Conservation (phyloP, 148 eudicot genomes). For the Cornus kousa region DNA sequence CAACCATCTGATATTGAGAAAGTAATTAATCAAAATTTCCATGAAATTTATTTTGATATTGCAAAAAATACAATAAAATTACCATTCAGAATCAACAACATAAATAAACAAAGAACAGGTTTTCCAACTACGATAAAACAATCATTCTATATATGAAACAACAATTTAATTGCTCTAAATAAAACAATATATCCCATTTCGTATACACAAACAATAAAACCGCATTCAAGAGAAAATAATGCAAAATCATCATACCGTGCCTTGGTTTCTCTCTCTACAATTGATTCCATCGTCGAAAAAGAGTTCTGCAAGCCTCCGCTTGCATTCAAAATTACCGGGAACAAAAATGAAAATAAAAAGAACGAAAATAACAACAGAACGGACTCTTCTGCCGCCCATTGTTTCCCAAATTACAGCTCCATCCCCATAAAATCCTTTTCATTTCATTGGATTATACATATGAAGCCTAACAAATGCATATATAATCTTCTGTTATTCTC, state of each 20-base stretch:
- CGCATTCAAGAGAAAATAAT: too few relatives aligned
- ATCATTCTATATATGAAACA: too few relatives aligned
- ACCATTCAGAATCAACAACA: not conserved
- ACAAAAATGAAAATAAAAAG: not conserved
- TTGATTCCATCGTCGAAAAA: not conserved
- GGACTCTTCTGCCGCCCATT: conserved; percentile 3
- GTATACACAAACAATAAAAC: not conserved
- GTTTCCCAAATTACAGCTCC: not conserved
- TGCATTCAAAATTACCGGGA: not conserved
- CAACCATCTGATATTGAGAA: too few relatives aligned
- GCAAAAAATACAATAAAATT: too few relatives aligned
- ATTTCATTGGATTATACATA: not conserved
- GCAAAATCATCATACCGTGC: not conserved
- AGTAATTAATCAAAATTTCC: not conserved
- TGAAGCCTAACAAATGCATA: not conserved
- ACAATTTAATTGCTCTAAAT: not conserved
- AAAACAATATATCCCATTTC: not conserved
- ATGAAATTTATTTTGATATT: too few relatives aligned
- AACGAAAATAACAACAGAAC: not conserved
- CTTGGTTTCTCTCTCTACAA: not conserved
- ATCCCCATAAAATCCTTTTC: not conserved
- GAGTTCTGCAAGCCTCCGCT: not conserved
- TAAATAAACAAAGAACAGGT: not conserved
- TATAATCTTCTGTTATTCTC: not conserved
- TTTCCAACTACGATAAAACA: not conserved